These are phyloP conservation scores for Camelina laxa DNA, from an alignment of 345 rosid species.

Conservation along the genomic window DNA sequence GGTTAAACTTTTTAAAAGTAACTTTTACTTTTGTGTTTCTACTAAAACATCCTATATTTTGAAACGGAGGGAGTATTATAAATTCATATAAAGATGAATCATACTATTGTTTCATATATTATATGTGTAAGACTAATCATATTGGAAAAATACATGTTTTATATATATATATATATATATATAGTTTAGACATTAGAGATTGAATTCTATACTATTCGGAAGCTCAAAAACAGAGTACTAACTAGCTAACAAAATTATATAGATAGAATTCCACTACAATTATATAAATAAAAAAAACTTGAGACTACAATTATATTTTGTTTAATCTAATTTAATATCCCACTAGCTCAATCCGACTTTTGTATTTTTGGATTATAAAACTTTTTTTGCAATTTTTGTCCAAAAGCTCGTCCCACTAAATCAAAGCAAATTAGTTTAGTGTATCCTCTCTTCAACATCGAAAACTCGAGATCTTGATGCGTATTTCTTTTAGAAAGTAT, in stretches of 20 bases:
- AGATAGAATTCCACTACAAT: no score
- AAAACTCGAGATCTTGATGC: neutral
- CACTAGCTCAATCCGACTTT: neutral
- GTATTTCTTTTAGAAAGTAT: neutral
- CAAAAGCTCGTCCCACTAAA: neutral
- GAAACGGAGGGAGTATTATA: no score
- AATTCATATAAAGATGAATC: neutral
- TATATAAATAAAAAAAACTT: neutral
- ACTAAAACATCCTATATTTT: no score
- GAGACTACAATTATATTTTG: neutral
- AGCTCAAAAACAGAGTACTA: neutral
- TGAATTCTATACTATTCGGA: neutral
- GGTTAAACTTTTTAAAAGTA: no score
- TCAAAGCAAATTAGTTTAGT: neutral
- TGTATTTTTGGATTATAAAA: neutral
- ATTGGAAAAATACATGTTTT: neutral
- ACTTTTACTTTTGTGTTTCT: no score
- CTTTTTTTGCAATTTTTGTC: neutral
- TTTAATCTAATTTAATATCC: neutral
- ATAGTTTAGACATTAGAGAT: constrained; percentile 1
- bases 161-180: neutral
- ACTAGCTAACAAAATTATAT: neutral
- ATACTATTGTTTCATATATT: neutral
- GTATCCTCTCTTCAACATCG: neutral
- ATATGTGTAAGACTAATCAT: neutral